Base-by-base conservation (phyloP, 208 protist species). In the Angomonas ambiguus region DNA sequence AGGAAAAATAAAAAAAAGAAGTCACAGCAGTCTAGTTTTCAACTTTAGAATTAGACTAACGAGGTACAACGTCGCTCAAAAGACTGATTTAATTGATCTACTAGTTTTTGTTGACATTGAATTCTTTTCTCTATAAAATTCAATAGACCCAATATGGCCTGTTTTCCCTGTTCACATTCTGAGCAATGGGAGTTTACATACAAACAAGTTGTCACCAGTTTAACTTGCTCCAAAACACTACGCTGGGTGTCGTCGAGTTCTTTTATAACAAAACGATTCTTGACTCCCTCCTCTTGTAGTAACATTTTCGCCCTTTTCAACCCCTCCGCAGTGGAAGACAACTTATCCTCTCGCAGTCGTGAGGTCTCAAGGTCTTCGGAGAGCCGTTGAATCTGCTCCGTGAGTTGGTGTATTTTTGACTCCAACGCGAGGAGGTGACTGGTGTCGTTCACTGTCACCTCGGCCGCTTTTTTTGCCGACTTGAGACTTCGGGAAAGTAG, bases 381-480 rank as follows among this genome's bases (percentile, higher is more conserved):
- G 18, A 74, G 51, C 13, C 62, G 51, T 2, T 27, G 24, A 10
- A 84, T 64, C 27, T 67, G 77, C 18, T 62, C 30, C 45, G 77
- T 69, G 0, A 77, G 69, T 33, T 70, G 72, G 24, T 77, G 66
- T n/a, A 92, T 59, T 27, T 35, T 61, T 13, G 80, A 62, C 64
- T 89, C 86, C 73, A 89, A 74, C 22, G 85, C 78, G 35, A 76
- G 80, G 11, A 87, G 16, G 33, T 72, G 72, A 10, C 83, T 67
- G 13, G 85, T 79, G 33, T 82, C 81, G 0, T 72, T 53, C 10
- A 74, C 66, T 13, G 66, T 67, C 4, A 83, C 75, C 49, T 77
- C 78, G 0, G 86, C 86, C 0, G 86, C 82, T 8, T 72, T 71
- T 59, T 83, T 80, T 18, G 83, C 69, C 0, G 80, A 65, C 41